These are phyloP conservation scores for Phaeosphaeriaceae sp. DNA, from an alignment of 2,329 filamentous ascomycete species.

Conservation along the genomic window DNA sequence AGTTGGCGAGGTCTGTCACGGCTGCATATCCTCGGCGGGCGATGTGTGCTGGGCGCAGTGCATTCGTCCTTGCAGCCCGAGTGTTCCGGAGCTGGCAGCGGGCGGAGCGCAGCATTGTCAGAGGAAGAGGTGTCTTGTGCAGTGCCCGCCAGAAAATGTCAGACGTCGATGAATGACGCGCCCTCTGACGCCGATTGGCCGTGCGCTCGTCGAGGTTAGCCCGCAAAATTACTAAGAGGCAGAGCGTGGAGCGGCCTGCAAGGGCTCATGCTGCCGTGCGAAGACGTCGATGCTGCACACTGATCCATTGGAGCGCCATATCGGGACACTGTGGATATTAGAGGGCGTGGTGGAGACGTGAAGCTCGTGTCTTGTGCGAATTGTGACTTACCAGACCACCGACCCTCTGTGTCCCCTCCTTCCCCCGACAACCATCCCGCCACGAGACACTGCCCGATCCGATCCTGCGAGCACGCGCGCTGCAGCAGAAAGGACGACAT, in stretches of 20 bases:
- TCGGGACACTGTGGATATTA: conserved; percentile 5
- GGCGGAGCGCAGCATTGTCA: conserved; percentile 47
- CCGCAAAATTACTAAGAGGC: conserved; percentile 28
- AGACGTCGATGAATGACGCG: conserved; percentile 17
- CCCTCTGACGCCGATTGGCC: conserved; percentile 30
- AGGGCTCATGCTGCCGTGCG: conserved; percentile 8
- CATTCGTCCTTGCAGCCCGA: conserved; percentile 15
- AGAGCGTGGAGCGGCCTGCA: conserved; percentile 11
- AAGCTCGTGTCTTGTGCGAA: conserved; percentile 14
- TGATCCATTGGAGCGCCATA: conserved; percentile 2
- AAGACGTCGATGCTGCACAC: conserved; percentile 6
- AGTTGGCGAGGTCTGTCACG: conserved; percentile 76
- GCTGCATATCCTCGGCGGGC: conserved; percentile 60
- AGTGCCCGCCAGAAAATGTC: conserved; percentile 17
- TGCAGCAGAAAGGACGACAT: neutral
- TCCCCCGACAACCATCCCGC: conserved; percentile 5
- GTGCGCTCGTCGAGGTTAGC: conserved; percentile 18
- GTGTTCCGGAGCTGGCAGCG: conserved; percentile 35
- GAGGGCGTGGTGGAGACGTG: conserved; percentile 17
- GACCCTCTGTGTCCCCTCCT: conserved; percentile 22
- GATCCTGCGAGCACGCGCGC: conserved; percentile 8
- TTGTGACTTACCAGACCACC: conserved; percentile 19
- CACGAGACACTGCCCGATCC: conserved; percentile 18
- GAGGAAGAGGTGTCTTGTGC: conserved; percentile 4
- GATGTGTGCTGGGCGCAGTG: conserved; percentile 14